These are phyloP conservation scores for Panus rudis DNA, from an alignment of 768 basidiomycete species.

Conservation along the genomic window DNA sequence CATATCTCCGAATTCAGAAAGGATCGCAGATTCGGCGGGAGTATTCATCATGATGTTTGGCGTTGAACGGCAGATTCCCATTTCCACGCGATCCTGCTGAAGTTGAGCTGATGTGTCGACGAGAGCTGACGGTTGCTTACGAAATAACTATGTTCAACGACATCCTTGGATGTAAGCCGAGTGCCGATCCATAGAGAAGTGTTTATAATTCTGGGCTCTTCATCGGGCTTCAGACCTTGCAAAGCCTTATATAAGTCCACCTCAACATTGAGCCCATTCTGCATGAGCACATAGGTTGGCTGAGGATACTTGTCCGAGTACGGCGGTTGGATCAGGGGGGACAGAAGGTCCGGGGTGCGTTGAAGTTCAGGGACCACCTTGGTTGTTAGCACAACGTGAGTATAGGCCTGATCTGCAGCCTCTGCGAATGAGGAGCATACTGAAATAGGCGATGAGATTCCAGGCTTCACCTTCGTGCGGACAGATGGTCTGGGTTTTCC, in stretches of 20 bases:
- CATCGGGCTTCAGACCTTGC: slow-evolving; percentile 22
- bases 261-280: slow-evolving; percentile 73
- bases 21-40: slow-evolving; percentile 31
- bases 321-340: slow-evolving; percentile 42
- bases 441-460: slow-evolving; percentile 18
- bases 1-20: slow-evolving; percentile 39
- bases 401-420: slow-evolving; percentile 54
- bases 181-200: slow-evolving; percentile 49
- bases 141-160: slow-evolving; percentile 45
- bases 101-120: background rate
- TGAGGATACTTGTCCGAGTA: slow-evolving; percentile 41
- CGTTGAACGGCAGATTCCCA: slow-evolving; percentile 50
- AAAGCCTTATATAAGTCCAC: slow-evolving; percentile 49
- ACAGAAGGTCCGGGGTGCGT: slow-evolving; percentile 49
- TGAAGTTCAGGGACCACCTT: slow-evolving; percentile 66
- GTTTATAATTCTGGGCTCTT: slow-evolving; percentile 45
- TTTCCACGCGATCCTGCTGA: slow-evolving; percentile 38
- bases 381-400: slow-evolving; percentile 60
- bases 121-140: slow-evolving; percentile 27
- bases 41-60: slow-evolving; percentile 36
- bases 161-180: slow-evolving; percentile 39
- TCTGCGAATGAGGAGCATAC: slow-evolving; percentile 53
- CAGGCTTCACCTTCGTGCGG: too few relatives aligned
- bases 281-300: slow-evolving; percentile 54
- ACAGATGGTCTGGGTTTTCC: background rate